Evolutionary conservation across 2,329 filamentous ascomycete species (phyloP).

Genomic region (Scytalidium sp.): DNA sequence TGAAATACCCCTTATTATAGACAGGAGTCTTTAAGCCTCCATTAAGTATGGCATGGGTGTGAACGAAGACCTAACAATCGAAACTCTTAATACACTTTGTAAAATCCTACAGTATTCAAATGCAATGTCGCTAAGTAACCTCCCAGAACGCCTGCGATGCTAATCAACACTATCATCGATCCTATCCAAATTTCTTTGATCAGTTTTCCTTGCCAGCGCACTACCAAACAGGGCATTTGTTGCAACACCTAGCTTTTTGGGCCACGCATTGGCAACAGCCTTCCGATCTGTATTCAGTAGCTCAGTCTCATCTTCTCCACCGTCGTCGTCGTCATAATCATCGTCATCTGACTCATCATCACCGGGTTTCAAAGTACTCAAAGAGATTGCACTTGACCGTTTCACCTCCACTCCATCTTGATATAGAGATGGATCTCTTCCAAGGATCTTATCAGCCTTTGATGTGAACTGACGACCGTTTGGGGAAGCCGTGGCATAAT

Average conservation of each 20-base stretch:
- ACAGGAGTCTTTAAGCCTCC: too few species aligned
- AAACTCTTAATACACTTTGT: not conserved
- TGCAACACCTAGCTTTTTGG: slow-evolving; percentile 24
- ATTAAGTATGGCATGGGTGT: too few species aligned
- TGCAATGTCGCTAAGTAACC: not conserved
- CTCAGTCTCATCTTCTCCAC: slow-evolving; percentile 24
- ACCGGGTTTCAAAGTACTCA: slow-evolving; percentile 24
- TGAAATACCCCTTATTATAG: too few species aligned
- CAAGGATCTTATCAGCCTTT: slow-evolving; percentile 33
- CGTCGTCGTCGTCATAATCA: slow-evolving; percentile 26
- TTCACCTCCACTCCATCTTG: slow-evolving; percentile 14
- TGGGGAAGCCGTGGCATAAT: slow-evolving; percentile 23
- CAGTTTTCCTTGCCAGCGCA: slow-evolving; percentile 24
- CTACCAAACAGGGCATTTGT: slow-evolving; percentile 29
- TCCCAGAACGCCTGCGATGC: not conserved
- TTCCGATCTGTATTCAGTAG: slow-evolving; percentile 17
- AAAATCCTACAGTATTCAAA: not conserved
- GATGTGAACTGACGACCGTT: slow-evolving; percentile 14
- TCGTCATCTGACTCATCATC: slow-evolving; percentile 16
- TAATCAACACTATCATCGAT: slow-evolving; percentile 26
- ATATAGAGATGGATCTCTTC: slow-evolving; percentile 26
- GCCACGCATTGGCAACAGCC: slow-evolving; percentile 22
- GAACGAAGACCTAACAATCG: too few species aligned
- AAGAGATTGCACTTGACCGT: slow-evolving; percentile 17
- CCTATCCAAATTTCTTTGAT: slow-evolving; percentile 22